These are phyloP conservation scores for Lipomyces mesembrius DNA, from an alignment of 805 yeast species.

Conservation along the genomic window DNA sequence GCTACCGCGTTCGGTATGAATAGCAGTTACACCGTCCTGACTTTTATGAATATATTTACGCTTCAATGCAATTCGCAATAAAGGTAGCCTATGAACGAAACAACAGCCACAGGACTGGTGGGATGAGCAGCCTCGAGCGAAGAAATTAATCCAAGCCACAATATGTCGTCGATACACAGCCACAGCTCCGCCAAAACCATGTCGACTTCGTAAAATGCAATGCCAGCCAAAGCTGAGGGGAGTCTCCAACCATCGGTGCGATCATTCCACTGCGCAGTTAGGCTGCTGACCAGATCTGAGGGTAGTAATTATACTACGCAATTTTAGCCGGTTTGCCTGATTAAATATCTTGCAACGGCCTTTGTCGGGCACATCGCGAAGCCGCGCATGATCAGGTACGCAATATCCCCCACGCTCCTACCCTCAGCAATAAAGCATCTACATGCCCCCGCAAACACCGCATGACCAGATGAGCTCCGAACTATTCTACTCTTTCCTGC, in stretches of 20 bases:
- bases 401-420: not conserved
- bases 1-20: not conserved
- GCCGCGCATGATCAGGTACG: not conserved
- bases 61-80: not conserved
- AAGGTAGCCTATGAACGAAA: not conserved
- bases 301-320: not conserved
- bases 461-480: slow-evolving; percentile 30
- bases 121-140: not conserved
- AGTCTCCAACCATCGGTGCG: not conserved
- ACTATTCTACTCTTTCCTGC: slow-evolving; percentile 28
- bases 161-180: not conserved
- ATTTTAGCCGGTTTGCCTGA: not conserved
- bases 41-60: not conserved
- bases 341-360: not conserved
- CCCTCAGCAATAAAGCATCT: not conserved
- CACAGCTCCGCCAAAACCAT: not conserved
- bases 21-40: not conserved
- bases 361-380: not conserved
- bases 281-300: not conserved
- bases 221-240: not conserved
- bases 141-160: not conserved
- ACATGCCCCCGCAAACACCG: slow-evolving; percentile 3
- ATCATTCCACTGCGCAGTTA: not conserved
- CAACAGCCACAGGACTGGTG: not conserved
- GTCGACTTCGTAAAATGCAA: not conserved